Evolutionary conservation across 768 basidiomycete species (phyloP).

Genomic region (Tulasnella calospora): DNA sequence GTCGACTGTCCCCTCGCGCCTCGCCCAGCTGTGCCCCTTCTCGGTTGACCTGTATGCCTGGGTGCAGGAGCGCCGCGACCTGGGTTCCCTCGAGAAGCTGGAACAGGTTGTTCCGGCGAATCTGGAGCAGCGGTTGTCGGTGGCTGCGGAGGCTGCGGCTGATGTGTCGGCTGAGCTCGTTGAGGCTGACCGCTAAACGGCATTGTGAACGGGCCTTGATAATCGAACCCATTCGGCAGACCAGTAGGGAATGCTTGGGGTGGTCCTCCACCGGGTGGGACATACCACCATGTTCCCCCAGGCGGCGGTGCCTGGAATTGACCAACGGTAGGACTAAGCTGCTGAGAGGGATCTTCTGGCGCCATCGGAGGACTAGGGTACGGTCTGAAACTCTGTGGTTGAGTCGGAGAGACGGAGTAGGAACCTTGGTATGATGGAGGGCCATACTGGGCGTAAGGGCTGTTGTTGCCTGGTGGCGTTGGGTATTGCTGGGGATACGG

Average conservation of each 20-base stretch:
- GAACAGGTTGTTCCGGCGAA: neutral
- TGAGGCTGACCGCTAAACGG: neutral
- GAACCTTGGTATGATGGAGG: slow-evolving; percentile 2
- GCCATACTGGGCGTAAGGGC: neutral
- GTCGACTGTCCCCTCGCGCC: neutral
- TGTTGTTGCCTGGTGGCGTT: neutral
- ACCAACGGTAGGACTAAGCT: neutral
- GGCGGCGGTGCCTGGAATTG: neutral
- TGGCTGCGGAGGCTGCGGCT: slow-evolving; percentile 12
- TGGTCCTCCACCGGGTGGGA: slow-evolving; percentile 21
- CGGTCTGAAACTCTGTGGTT: neutral
- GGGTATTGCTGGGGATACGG: slow-evolving; percentile 8
- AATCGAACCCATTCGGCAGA: neutral
- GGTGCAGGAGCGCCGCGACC: neutral
- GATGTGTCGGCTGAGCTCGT: neutral
- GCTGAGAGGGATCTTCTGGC: neutral
- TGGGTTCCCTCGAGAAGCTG: neutral
- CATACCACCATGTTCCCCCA: slow-evolving; percentile 22
- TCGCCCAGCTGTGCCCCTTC: neutral
- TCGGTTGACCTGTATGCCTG: neutral
- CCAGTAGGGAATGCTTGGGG: slow-evolving; percentile 12
- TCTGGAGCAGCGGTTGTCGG: neutral
- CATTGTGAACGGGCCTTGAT: slow-evolving; percentile 12
- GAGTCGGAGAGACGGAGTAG: slow-evolving; percentile 12
- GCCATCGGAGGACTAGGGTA: neutral